Base-by-base conservation (phyloP, 225 moss, liverwort and hornwort genomes). In the Pseudoscleropodium purum region DNA sequence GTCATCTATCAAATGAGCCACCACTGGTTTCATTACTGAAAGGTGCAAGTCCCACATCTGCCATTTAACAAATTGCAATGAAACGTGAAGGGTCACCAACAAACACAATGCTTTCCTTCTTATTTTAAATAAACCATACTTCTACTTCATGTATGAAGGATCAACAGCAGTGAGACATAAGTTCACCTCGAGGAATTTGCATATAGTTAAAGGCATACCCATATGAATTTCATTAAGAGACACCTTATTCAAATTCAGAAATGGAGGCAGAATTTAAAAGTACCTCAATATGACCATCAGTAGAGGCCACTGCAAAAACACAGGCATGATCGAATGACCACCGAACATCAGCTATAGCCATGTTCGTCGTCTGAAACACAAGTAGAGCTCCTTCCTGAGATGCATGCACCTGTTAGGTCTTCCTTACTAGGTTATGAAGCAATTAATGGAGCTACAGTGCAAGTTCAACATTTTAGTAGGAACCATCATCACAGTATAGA, bases 41-140 rank as follows among this genome's bases (percentile, higher is more conserved):
- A 96, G 95, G 75, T 95, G 94, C 94, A 99, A 91, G 83, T 99
- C 97, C 99, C 99, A 99, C 72, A 99, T 89, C 97, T 97, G 95
- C 89, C 90, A 93, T 52, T 31, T 57, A 24, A 23, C 66, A n/a
- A 78, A 73, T 78, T 72, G 41, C 16, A n/a, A 64, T 10, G 23
- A 36, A 37, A 87, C 30, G 61, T 83, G 43, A 75, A 86, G 79
- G 37, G 51, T 41, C 86, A 86, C 83, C 23, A 21, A 88, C 68
- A 34, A 37, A 78, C 82, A 18, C 29, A 82, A 69, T 72, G 31
- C 29, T 54, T 89, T 43, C 34, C 43, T 56, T 37, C 33, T n/a
- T 54, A 47, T 33, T 62, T 51, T 4, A 21, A 80, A 33, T 30
- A 79, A 65, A 64, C 15, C n/a, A 79, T 68, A 23, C 60, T 57